Evolutionary conservation across 2,329 filamentous ascomycete genomes (phyloP).

Genomic region (Lachnellula willkommii): DNA sequence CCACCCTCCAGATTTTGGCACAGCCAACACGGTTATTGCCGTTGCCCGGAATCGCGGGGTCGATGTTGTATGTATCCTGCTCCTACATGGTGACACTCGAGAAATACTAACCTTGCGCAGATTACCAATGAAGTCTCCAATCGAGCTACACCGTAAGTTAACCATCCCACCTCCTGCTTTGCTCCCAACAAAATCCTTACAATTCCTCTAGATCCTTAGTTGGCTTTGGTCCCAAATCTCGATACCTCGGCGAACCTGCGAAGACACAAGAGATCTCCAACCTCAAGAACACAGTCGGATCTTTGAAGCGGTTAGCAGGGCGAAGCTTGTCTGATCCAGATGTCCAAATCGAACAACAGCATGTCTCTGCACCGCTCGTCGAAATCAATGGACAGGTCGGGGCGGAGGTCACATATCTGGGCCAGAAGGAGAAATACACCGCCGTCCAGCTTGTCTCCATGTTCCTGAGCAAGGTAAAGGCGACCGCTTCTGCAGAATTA

Average conservation of each 20-base stretch:
- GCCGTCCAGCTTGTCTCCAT: slow-evolving; percentile 90
- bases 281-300: slow-evolving; percentile 96
- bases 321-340: slow-evolving; percentile 85
- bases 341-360: slow-evolving; percentile 87
- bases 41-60: slow-evolving; percentile 98
- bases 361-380: slow-evolving; percentile 76
- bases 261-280: slow-evolving; percentile 99
- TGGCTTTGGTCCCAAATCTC: slow-evolving; percentile 87
- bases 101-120: slow-evolving; percentile 44
- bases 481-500: slow-evolving; percentile 79
- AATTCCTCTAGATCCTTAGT: slow-evolving; percentile 67
- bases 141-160: slow-evolving; percentile 88
- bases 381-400: slow-evolving; percentile 93
- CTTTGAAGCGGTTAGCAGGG: slow-evolving; percentile 86
- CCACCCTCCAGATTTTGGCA: slow-evolving; percentile 68
- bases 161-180: background rate
- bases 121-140: slow-evolving; percentile 99
- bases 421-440: slow-evolving; percentile 94
- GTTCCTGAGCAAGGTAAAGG: slow-evolving; percentile 92
- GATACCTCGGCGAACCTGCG: slow-evolving; percentile 89
- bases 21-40: slow-evolving; percentile 93
- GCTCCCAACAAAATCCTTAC: slow-evolving; percentile 11
- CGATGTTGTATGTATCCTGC: slow-evolving; percentile 74
- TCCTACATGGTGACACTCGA: slow-evolving; percentile 11
- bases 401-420: slow-evolving; percentile 86